A percentile compares a stretch with the other conserved stretches of the same genome.
Conservation (phyloP, 1,284 basidiomycete species). For the Ceratobasidium sp. region DNA sequence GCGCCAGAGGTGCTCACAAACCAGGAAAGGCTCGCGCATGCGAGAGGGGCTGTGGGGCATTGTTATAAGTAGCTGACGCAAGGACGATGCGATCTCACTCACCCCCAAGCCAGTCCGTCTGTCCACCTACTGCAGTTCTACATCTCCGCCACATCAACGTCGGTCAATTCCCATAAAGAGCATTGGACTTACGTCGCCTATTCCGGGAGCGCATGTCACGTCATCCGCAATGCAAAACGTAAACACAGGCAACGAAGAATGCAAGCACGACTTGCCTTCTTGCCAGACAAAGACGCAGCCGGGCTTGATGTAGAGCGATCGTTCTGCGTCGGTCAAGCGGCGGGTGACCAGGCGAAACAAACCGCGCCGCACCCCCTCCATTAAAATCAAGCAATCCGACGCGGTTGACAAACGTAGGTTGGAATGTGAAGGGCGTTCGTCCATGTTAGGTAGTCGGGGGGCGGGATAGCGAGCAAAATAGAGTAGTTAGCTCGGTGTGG, state of each 20-base stretch:
- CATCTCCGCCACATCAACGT: conserved; percentile 41
- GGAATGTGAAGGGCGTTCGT: conserved; percentile 40
- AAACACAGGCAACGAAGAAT: neutral
- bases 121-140: conserved; percentile 42
- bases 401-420: conserved; percentile 40
- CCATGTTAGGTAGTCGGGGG: too few species aligned
- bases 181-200: conserved; percentile 40
- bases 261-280: conserved; percentile 32
- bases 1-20: neutral
- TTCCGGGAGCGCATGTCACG: neutral
- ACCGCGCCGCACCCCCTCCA: conserved; percentile 40
- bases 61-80: conserved; percentile 15
- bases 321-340: conserved; percentile 40
- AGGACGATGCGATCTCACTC: conserved; percentile 42
- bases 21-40: conserved; percentile 42
- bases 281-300: conserved; percentile 41
- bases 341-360: conserved; percentile 37
- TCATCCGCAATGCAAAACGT: neutral
- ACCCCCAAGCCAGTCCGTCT: conserved; percentile 40
- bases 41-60: conserved; percentile 26
- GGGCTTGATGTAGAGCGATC: conserved; percentile 40
- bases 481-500: conserved; percentile 42
- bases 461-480: too few species aligned
- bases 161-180: conserved; percentile 39
- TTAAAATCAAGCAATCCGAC: conserved; percentile 40